Base-by-base conservation (phyloP, 2,329 filamentous ascomycete genomes). In the Aspergillus neoniger region DNA sequence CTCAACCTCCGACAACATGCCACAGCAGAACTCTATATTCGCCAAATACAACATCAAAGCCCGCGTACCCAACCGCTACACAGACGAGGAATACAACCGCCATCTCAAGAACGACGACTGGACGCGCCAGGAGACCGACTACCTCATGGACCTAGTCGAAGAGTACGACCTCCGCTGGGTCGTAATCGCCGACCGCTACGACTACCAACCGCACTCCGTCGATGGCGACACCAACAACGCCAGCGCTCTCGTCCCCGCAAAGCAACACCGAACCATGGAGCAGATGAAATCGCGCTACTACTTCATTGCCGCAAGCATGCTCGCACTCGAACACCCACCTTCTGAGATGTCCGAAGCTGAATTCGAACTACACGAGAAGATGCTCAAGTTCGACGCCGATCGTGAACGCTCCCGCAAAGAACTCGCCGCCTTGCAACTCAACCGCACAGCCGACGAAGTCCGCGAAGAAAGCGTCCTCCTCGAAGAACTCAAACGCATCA, bases 281-380 rank as follows among this genome's bases (percentile, higher is more conserved):
- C 92, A 96, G 63, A 81, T 99, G 62, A 99, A 99, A 76, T 85
- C 88, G 15, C 86, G 95, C 56, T 98, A 96, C 78, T 99, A 98
- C 77, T 86, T 88, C 57, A 86, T 98, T 38, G 91, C 90, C 2
- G 89, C 91, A 8, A 90, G 88, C 70, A 89, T 95, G 82, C 91
- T 96, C 82, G 88, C 89, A 2, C 80, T 91, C 6, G 86, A 91
- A 68, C 93, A 91, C 60, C 91, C 91, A 0, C 86, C 90, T 0
- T 89, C 91, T 62, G 91, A 87, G 74, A 98, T 99, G 95, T 92
- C 91, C 23, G 87, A 89, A 43, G 82, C 89, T 2, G 93, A 99
- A 74, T 96, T 91, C 73, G 85, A 85, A 43, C 81, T 91, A 6
- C 92, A 96, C 77, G 91, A 96, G 72, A 88, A 87, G 61, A 93